Evolutionary conservation across 106 monocot species (phyloP), one percentile per base, ranked within the genome.

Genomic region (Phalaenopsis aphrodite): DNA sequence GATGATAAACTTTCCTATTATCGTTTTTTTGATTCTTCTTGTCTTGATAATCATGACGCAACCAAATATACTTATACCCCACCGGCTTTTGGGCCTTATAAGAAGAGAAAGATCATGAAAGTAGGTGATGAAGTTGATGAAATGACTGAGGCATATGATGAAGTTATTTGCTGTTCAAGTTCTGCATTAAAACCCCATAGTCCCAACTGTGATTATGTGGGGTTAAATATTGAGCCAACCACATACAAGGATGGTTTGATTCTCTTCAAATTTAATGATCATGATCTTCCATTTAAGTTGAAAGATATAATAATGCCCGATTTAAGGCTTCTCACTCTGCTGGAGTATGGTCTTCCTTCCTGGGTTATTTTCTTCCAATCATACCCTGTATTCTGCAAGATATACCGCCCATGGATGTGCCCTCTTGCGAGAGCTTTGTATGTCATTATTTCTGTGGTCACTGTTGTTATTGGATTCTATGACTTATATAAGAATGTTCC

Each of bases 341-440:
- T 94, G 56, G 97, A 97, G 71, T 97, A 92, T 85, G 97, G 97
- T 2, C 97, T 97, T 79, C 97, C 97, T 82, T 92, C 97, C 57
- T 97, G 97, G 97, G 97, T 89, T 41, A 91, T 97, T 72, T 97
- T 97, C 81, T 87, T 97, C 48, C 97, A 97, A 75, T 97, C 97
- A 77, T 97, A 97, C 84, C 97, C 97, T 7, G 85, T 94, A 12
- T 90, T 94, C 69, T 88, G 94, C 90, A 82, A 90, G 55, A 79
- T 90, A 48, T 97, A 97, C 85, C 88, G 94, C 49, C 97, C 97
- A 79, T 97, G 97, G 94, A 97, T 97, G 97, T 94, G 97, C 42
- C 94, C 90, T 79, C 76, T 97, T 3, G 94, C 90, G 75, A 92
- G 97, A 83, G 77, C 76, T 38, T 78, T 94, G 16, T 97, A 94